These are phyloP conservation scores for Barbatosphaeria neglecta DNA, from an alignment of 495 filamentous ascomycete genomes.

Conservation along the genomic window DNA sequence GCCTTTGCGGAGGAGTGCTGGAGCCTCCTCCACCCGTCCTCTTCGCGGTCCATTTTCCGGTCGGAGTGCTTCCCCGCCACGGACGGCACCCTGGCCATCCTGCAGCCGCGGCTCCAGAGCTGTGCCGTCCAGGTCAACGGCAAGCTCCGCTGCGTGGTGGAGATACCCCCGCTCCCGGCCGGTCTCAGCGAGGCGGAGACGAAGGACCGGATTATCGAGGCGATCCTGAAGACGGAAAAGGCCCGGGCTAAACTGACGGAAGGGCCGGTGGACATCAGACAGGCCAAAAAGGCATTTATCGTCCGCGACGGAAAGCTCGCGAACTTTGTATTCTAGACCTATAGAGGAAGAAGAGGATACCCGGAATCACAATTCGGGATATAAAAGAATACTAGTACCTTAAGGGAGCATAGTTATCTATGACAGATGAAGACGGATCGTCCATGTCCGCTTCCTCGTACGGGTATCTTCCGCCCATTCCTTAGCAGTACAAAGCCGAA, in stretches of 20 bases:
- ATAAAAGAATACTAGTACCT: neutral
- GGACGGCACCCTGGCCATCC: slow-evolving; percentile 33
- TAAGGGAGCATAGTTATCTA: neutral
- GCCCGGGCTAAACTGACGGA: slow-evolving; percentile 36
- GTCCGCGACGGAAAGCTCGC: slow-evolving; percentile 41
- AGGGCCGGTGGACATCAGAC: slow-evolving; percentile 20
- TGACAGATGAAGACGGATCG: slow-evolving; percentile 1
- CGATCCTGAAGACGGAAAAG: slow-evolving; percentile 25
- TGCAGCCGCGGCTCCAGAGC: slow-evolving; percentile 21
- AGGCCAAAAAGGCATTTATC: slow-evolving; percentile 38
- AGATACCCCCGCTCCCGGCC: slow-evolving; percentile 35
- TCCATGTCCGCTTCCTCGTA: neutral
- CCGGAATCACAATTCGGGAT: too few relatives aligned
- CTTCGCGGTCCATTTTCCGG: slow-evolving; percentile 31
- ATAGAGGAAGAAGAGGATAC: slow-evolving; percentile 4
- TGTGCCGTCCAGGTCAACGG: slow-evolving; percentile 71
- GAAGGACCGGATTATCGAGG: slow-evolving; percentile 46
- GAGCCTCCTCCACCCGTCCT: slow-evolving; percentile 37
- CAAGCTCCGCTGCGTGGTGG: slow-evolving; percentile 51
- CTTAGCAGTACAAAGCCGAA: neutral
- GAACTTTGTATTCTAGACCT: slow-evolving; percentile 42
- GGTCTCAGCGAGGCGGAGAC: slow-evolving; percentile 18
- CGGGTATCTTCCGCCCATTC: neutral
- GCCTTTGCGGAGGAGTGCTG: slow-evolving; percentile 72
- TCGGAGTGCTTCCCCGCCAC: slow-evolving; percentile 38